A percentile compares a stretch with the other conserved stretches of the same genome.
Evolutionary conservation across 1,284 basidiomycete genomes (phyloP).

Genomic region (Rhodotorula mucilaginosa): DNA sequence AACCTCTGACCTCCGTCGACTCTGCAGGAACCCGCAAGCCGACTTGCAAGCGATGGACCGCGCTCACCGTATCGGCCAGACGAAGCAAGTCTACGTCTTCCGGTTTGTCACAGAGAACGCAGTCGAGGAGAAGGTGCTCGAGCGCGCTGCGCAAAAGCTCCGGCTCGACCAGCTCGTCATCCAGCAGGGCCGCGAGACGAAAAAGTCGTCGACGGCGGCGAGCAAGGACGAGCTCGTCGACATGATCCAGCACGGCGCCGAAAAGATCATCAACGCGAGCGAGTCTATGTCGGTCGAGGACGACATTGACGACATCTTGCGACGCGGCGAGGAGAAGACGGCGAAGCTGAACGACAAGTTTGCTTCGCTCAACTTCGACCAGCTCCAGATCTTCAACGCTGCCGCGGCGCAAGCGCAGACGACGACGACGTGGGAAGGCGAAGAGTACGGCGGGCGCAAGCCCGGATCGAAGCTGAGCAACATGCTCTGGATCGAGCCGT

Average conservation of each 20-base stretch:
- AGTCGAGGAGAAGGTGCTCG: constrained; percentile 95
- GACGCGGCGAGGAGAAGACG: constrained; percentile 86
- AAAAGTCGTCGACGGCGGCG: constrained; percentile 59
- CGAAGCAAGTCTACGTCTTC: constrained; percentile 98
- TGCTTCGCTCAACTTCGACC: constrained; percentile 87
- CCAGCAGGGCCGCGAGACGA: constrained; percentile 78
- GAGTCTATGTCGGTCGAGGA: constrained; percentile 72
- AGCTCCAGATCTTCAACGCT: constrained; percentile 89
- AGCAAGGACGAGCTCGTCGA: constrained; percentile 96
- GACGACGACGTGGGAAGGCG: constrained; percentile 82
- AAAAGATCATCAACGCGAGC: constrained; percentile 84
- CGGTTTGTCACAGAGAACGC: constrained; percentile 94
- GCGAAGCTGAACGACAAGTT: constrained; percentile 88
- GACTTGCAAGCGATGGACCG: constrained; percentile 99
- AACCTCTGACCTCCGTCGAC: neutral
- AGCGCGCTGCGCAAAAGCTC: constrained; percentile 94
- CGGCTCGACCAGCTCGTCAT: constrained; percentile 96
- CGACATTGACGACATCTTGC: constrained; percentile 92
- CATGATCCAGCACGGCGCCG: constrained; percentile 98
- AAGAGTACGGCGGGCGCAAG: constrained; percentile 74
- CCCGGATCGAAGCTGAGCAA: constrained; percentile 43
- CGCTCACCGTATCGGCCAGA: constrained; percentile 97
- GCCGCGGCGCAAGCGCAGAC: constrained; percentile 67
- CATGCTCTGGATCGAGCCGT: constrained; percentile 81
- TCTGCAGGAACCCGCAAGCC: constrained; percentile 86